Percentiles rank a stretch among this genome's conserved stretches.
Evolutionary conservation across 2,329 filamentous ascomycete genomes (phyloP).

Genomic region (Arachnomyces sp.): DNA sequence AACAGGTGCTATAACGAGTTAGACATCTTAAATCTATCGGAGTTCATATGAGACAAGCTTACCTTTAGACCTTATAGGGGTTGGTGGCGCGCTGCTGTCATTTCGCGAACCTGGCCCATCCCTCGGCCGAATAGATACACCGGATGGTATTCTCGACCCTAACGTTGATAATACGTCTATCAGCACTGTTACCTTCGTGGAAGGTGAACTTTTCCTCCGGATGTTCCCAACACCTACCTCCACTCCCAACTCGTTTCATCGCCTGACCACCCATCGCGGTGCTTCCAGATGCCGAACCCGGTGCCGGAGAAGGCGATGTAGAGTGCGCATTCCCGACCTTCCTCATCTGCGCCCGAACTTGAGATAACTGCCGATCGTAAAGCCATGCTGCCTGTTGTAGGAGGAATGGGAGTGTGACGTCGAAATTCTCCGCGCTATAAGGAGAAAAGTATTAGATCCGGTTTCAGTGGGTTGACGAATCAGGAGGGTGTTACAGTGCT

Average conservation of each 20-base stretch:
- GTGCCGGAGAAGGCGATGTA: constrained; percentile 34
- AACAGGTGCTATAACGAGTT: constrained; percentile 21
- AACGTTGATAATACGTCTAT: not conserved
- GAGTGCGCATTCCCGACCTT: constrained; percentile 46
- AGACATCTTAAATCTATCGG: not conserved
- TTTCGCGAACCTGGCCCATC: constrained; percentile 17
- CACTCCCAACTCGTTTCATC: constrained; percentile 25
- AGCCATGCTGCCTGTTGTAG: constrained; percentile 91
- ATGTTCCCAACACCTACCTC: constrained; percentile 18
- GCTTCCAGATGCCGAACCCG: constrained; percentile 37
- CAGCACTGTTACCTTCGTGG: constrained; percentile 3
- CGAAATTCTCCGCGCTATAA: constrained; percentile 62
- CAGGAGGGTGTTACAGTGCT: constrained; percentile 50
- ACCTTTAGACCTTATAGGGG: constrained; percentile 12
- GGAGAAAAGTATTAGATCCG: not conserved
- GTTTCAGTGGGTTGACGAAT: not conserved
- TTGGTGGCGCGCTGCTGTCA: constrained; percentile 19
- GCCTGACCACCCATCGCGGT: constrained; percentile 29
- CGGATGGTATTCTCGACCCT: constrained; percentile 34
- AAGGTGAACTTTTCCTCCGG: not conserved
- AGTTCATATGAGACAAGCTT: not conserved
- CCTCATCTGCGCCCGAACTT: constrained; percentile 83
- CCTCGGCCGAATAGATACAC: constrained; percentile 30
- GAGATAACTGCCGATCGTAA: constrained; percentile 81
- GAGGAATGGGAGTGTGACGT: constrained; percentile 80